Evolutionary conservation across 495 filamentous ascomycete species (phyloP), one percentile per base, ranked within the genome.

Genomic region (Penicillium paxilli): DNA sequence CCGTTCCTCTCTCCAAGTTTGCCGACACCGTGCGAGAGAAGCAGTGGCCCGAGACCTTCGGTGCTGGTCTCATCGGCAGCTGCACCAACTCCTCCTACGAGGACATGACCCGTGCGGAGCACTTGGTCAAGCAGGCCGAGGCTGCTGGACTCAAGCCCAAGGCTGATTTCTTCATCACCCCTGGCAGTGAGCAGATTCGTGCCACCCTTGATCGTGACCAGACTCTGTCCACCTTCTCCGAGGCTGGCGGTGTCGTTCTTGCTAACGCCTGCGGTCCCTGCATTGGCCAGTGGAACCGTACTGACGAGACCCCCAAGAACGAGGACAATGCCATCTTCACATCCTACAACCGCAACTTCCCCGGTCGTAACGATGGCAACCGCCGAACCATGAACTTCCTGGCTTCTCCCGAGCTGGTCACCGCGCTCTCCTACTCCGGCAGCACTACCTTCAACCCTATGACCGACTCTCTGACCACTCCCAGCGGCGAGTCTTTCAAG

Each of bases 81-180:
- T 98, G 94, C 76, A 98, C 94, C 12, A 98, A 98, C 79, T 95
- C 90, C 71, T 98, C 94, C 3, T 98, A 96, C 69, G 85, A 96
- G 73, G 94, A 98, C 65, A 98, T 98, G 94, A 92, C 91, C 9
- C 86, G 94, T 45, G 88, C 91, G 14, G 94, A 97, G 77, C 78
- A 91, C 62, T 80, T 98, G 49, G 89, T 97, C 42, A 91, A 92
- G 71, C 92, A 95, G 69, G 94, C 94, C 12, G 77, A 83, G 44
- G 84, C 88, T 26, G 94, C 89, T 9, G 94, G 94, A 28, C 73
- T 98, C 24, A 88, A 90, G 75, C 92, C 93, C 16, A 90, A 88
- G 63, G 83, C 87, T 1, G 88, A 90, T 58, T 96, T 98, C 78
- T 96, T 95, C 75, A 86, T 98, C 58, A 97, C 94, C 1, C 94